These are phyloP conservation scores for Melaleuca alternifolia DNA, from an alignment of 345 rosid genomes.

Conservation along the genomic window DNA sequence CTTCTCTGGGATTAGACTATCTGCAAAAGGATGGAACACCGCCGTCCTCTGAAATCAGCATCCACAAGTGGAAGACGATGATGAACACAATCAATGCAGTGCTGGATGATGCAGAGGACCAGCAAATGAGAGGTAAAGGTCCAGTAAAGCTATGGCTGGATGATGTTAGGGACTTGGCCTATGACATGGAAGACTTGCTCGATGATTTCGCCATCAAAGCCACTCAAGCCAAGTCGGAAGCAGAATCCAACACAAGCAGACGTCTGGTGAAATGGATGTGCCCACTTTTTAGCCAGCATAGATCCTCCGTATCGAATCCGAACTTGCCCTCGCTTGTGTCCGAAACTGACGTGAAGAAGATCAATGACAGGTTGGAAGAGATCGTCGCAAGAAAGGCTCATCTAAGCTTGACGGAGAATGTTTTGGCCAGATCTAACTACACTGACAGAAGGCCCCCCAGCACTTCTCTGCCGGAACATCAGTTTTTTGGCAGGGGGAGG, in stretches of 20 bases:
- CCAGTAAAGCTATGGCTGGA: not conserved
- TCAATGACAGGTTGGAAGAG: not conserved
- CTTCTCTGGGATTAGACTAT: not conserved
- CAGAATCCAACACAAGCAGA: not conserved
- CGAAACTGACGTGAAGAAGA: not conserved
- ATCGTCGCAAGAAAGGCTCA: not conserved
- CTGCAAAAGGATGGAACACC: not conserved
- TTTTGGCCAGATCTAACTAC: fast-evolving
- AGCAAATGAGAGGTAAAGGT: not conserved
- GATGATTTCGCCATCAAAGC: not conserved
- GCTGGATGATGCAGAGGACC: not conserved
- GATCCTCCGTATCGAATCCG: not conserved
- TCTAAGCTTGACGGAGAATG: not conserved
- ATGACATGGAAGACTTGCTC: not conserved
- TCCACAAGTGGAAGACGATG: not conserved
- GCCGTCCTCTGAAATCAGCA: not conserved
- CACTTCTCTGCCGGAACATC: not conserved
- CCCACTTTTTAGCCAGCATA: not conserved
- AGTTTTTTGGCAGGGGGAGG: not conserved
- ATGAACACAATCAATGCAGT: not conserved
- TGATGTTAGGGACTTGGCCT: not conserved
- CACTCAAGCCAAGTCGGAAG: fast-evolving
- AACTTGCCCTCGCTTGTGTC: not conserved
- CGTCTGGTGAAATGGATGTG: not conserved
- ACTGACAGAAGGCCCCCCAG: not conserved